Percentiles rank a stretch among this genome's conserved stretches.
phyloP scores from a whole-genome alignment of 2,329 filamentous ascomycete genomes.

The Apiospora arundinis region DNA sequence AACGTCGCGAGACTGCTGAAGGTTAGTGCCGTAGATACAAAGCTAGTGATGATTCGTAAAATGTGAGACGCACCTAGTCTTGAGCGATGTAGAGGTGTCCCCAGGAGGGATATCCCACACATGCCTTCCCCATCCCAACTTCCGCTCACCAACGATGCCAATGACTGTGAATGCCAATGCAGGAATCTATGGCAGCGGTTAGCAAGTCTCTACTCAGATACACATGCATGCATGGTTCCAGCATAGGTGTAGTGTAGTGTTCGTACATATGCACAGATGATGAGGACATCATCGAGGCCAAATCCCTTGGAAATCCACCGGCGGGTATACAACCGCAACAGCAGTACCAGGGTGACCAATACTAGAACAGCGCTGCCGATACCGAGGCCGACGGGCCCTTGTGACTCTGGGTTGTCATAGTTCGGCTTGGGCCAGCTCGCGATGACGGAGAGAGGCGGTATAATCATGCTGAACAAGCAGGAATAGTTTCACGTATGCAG shows the following conservation, averaged over 20 bases:
- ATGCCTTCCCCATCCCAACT: constrained; percentile 41
- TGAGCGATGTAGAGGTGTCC: constrained; percentile 33
- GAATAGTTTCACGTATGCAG: no score
- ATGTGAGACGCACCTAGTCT: constrained; percentile 36
- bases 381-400: constrained; percentile 37
- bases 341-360: constrained; percentile 35
- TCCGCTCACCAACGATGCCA: constrained; percentile 36
- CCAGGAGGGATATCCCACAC: constrained; percentile 41
- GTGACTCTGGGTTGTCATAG: constrained; percentile 37
- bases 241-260: not conserved
- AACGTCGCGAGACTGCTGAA: constrained; percentile 38
- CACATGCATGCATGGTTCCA: not conserved
- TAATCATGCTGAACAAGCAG: constrained; percentile 28
- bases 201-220: not conserved
- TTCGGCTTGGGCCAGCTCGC: constrained; percentile 38
- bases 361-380: constrained; percentile 33
- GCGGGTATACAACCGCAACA: constrained; percentile 40
- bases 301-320: constrained; percentile 38
- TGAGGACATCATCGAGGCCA: constrained; percentile 44
- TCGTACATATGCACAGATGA: constrained; percentile 44
- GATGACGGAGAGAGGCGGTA: constrained; percentile 30
- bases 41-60: not conserved
- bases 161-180: constrained; percentile 40
- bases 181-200: constrained; percentile 31
- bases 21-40: not conserved